Evolutionary conservation across 1,284 basidiomycete genomes (phyloP).

Genomic region (Moesziomyces parantarcticus): DNA sequence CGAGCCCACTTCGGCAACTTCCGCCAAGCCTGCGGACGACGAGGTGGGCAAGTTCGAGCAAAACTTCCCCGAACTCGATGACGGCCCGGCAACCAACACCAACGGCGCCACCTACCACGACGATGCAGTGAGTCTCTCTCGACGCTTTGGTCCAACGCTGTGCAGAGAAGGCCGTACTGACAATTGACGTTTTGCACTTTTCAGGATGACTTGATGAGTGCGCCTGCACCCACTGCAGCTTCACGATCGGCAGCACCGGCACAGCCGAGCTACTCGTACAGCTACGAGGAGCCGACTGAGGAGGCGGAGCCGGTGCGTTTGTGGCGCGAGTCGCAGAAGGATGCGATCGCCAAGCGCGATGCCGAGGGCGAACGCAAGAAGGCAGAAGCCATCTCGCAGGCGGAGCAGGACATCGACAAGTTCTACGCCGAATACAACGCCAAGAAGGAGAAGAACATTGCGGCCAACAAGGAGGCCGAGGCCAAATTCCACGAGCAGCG

Average conservation of each 20-base stretch:
- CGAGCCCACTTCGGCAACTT: constrained; percentile 12
- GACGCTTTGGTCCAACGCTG: too few relatives aligned
- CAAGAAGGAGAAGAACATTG: constrained; percentile 91
- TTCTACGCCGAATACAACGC: constrained; percentile 94
- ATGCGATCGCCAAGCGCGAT: constrained; percentile 83
- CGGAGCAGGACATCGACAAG: constrained; percentile 91
- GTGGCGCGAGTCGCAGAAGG: constrained; percentile 88
- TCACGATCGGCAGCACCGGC: constrained; percentile 10
- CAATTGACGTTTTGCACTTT: neutral
- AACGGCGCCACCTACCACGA: constrained; percentile 31
- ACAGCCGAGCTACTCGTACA: constrained; percentile 33
- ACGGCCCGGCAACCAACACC: constrained; percentile 19
- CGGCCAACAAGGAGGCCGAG: constrained; percentile 95
- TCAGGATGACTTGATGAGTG: constrained; percentile 67
- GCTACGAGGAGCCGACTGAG: constrained; percentile 46
- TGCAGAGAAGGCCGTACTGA: neutral
- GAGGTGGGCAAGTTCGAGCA: constrained; percentile 90
- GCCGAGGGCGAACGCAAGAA: constrained; percentile 82
- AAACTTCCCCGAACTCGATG: constrained; percentile 87
- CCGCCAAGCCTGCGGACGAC: constrained; percentile 69
- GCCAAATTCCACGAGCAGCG: constrained; percentile 80
- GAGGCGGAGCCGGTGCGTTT: constrained; percentile 68
- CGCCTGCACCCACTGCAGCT: constrained; percentile 60
- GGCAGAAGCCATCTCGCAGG: constrained; percentile 86
- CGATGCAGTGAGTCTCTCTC: constrained; percentile 24